Evolutionary conservation across 805 yeast species (phyloP), one percentile per base, ranked within the genome.

Genomic region (Saturnispora saitoi): DNA sequence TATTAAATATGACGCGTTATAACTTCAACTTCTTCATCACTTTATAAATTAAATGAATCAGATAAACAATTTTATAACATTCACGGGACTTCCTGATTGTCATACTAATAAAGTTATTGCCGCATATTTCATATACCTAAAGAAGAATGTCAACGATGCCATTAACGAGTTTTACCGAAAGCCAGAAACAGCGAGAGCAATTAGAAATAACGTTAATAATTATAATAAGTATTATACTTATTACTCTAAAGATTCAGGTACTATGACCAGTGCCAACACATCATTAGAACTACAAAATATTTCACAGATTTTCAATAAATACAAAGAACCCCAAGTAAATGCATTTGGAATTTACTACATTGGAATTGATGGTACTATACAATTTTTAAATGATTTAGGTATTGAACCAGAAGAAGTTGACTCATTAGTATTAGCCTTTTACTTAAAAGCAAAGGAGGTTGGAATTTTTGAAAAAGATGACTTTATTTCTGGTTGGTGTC

Each of bases 291-390:
- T n/a, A 8, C 17, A 12, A 2, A 48, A 54, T 30, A 52, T 75
- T 34, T 56, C 55, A 15, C 56, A 54, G 0, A 19, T 76, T 1
- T 76, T 66, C 53, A 60, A 69, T 22, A 50, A 44, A n/a, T 65
- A 65, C 48, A 60, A 57, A 45, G 65, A 60, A 40, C 54, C 45
- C 8, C 43, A 43, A 19, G 19, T 32, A 30, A 60, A 61, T 46
- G 56, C 57, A 1, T 43, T 63, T 19, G 65, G 66, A 10, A 49
- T 47, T 15, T 45, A 67, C 11, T 57, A 51, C 38, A 86, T 89
- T 34, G 91, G 81, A 24, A 71, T 86, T 9, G 93, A 87, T 50
- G 96, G 96, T 0, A 83, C 96, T 0, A 62, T 90, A 9, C 55
- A 60, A 36, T 86, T 81, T 56, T 67, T 91, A 20, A 71, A 70